These are phyloP conservation scores for Trametes hirsuta DNA, from an alignment of 1,284 basidiomycete genomes.

Conservation along the genomic window DNA sequence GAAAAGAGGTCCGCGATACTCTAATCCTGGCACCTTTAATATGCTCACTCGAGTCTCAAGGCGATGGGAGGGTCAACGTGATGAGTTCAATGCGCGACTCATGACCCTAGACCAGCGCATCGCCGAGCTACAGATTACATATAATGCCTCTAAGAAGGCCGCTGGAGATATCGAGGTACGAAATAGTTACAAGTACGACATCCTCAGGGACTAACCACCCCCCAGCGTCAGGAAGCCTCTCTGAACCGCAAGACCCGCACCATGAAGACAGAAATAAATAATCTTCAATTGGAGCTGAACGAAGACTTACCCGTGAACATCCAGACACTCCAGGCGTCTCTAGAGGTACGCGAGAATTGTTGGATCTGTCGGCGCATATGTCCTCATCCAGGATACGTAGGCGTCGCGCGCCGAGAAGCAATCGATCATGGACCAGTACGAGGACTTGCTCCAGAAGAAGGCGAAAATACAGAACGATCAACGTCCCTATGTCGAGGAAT, in stretches of 20 bases:
- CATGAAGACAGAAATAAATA: slow-evolving; percentile 39
- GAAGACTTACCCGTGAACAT: slow-evolving; percentile 78
- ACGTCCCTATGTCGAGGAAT: slow-evolving; percentile 42
- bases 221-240: slow-evolving; percentile 15
- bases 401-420: slow-evolving; percentile 58
- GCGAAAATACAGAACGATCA: slow-evolving; percentile 47
- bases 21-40: no score
- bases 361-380: neutral
- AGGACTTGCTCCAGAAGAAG: slow-evolving; percentile 46
- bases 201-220: neutral
- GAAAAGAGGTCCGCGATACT: slow-evolving; percentile 37
- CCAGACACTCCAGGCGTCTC: slow-evolving; percentile 63
- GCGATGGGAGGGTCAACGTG: slow-evolving; percentile 24
- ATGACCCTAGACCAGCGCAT: slow-evolving; percentile 9
- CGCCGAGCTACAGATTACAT: neutral
- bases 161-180: slow-evolving; percentile 12
- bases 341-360: slow-evolving; percentile 41
- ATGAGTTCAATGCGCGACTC: slow-evolving; percentile 22
- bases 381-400: slow-evolving; percentile 37
- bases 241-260: slow-evolving; percentile 7
- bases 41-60: slow-evolving; percentile 6
- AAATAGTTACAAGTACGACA: neutral
- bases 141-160: slow-evolving; percentile 10
- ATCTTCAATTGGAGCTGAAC: slow-evolving; percentile 62
- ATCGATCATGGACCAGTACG: slow-evolving; percentile 52